Conservation (phyloP, 2,329 filamentous ascomycete species). For the Aspergillus hortae region DNA sequence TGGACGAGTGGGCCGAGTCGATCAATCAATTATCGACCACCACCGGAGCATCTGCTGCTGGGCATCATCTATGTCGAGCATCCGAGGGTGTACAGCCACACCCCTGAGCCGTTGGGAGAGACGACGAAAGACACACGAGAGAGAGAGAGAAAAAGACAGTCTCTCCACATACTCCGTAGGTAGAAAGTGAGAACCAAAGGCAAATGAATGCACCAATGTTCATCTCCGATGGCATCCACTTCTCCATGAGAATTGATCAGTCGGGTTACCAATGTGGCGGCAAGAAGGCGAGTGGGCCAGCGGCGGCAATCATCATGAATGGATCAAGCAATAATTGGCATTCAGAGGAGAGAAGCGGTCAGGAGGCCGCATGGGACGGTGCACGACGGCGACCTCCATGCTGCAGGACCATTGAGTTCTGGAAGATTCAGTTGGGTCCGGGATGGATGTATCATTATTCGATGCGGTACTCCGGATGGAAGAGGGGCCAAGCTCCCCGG, state of each 20-base stretch:
- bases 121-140: too few species aligned
- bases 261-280: conserved; percentile 7
- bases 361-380: conserved; percentile 2
- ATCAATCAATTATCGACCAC: conserved; percentile 11
- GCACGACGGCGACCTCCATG: conserved; percentile 3
- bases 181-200: neutral
- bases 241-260: neutral
- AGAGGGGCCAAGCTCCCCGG: neutral
- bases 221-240: neutral
- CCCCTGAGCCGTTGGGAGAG: neutral
- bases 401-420: conserved; percentile 5
- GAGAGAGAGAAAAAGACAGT: neutral
- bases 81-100: neutral
- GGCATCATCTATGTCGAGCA: conserved; percentile 7
- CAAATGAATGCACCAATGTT: neutral
- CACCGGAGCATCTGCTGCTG: conserved; percentile 4
- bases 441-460: neutral
- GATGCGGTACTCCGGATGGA: too few species aligned
- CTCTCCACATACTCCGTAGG: too few species aligned
- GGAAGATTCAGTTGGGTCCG: conserved; percentile 5
- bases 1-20: conserved; percentile 9
- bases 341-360: conserved; percentile 7
- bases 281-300: conserved; percentile 8
- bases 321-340: conserved; percentile 6
- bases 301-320: conserved; percentile 3